phyloP scores from a whole-genome alignment of 495 filamentous ascomycete species.

The Amphirosellinia nigrospora region DNA sequence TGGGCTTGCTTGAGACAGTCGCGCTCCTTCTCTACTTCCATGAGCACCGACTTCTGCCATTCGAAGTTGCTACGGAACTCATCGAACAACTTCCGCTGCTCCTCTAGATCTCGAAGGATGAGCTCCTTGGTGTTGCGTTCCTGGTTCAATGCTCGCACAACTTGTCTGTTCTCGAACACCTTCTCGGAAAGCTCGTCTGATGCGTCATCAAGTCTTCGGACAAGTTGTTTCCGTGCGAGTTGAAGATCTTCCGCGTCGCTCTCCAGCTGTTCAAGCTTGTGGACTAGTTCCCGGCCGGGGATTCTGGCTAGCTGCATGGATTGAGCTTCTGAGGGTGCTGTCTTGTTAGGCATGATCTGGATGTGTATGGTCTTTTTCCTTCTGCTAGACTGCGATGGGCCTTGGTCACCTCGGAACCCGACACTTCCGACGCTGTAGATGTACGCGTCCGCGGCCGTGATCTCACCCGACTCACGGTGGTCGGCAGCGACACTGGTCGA shows the following conservation, averaged over 20 bases:
- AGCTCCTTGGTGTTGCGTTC: conserved; percentile 41
- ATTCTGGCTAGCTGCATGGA: conserved; percentile 35
- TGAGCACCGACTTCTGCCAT: conserved; percentile 44
- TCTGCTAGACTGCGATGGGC: conserved; percentile 28
- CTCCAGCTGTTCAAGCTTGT: conserved; percentile 51
- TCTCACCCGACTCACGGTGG: conserved; percentile 35
- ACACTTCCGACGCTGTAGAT: conserved; percentile 37
- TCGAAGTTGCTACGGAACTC: conserved; percentile 51
- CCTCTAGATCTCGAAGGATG: conserved; percentile 45
- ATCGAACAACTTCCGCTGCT: conserved; percentile 50
- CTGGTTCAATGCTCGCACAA: conserved; percentile 31
- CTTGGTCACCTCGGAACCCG: conserved; percentile 32
- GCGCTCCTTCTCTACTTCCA: conserved; percentile 49
- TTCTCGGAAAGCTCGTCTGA: conserved; percentile 35
- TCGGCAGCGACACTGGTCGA: conserved; percentile 34
- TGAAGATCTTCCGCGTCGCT: conserved; percentile 46
- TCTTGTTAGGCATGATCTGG: conserved; percentile 35
- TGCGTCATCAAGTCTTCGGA: conserved; percentile 43
- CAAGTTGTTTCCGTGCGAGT: conserved; percentile 39
- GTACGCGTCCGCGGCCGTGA: conserved; percentile 39
- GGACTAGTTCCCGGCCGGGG: conserved; percentile 36
- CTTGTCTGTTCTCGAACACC: conserved; percentile 36
- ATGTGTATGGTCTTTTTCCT: conserved; percentile 45
- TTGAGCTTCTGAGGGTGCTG: conserved; percentile 28
- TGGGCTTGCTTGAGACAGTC: conserved; percentile 42